These are phyloP conservation scores for Comarum palustre DNA, from an alignment of 306 rosid genomes.

Conservation along the genomic window DNA sequence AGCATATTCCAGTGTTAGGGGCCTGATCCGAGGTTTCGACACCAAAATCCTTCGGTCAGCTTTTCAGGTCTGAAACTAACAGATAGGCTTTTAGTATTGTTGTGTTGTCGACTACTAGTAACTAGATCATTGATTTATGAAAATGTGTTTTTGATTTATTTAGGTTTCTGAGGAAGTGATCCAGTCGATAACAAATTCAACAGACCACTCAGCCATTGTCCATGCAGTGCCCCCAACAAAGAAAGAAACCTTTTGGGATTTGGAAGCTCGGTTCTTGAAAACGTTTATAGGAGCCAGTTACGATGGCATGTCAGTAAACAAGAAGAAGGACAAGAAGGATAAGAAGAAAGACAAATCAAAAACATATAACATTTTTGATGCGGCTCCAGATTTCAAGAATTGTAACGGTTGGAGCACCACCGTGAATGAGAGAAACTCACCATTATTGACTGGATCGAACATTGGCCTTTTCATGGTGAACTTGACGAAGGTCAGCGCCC, in stretches of 20 bases:
- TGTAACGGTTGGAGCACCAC: conserved; percentile 68
- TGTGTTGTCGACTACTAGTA: background rate
- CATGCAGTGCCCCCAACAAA: conserved; percentile 44
- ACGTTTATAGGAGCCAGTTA: conserved; percentile 22
- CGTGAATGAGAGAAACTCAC: conserved; percentile 44
- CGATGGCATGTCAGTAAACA: conserved; percentile 20
- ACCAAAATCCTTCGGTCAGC: conserved; percentile 59
- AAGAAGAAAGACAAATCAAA: conserved; percentile 1
- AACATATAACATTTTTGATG: conserved; percentile 44
- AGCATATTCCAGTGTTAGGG: conserved; percentile 66
- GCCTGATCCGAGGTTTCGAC: conserved; percentile 64
- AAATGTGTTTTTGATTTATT: conserved; percentile 14
- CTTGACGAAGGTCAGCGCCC: conserved; percentile 53
- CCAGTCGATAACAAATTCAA: conserved; percentile 41
- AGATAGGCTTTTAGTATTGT: background rate
- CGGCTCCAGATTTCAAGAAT: conserved; percentile 58
- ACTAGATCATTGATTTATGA: background rate
- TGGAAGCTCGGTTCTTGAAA: conserved; percentile 43
- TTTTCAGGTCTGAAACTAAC: conserved; percentile 43
- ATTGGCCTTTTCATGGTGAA: conserved; percentile 73
- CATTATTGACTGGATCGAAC: conserved; percentile 39
- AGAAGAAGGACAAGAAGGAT: conserved; percentile 18
- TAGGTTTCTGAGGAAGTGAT: conserved; percentile 73
- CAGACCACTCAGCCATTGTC: conserved; percentile 45
- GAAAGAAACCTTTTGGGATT: conserved; percentile 31